A percentile compares a stretch with the other conserved stretches of the same genome.
These are phyloP conservation scores for Trematosphaeria pertusa DNA, from an alignment of 2,329 filamentous ascomycete genomes.

Conservation along the genomic window DNA sequence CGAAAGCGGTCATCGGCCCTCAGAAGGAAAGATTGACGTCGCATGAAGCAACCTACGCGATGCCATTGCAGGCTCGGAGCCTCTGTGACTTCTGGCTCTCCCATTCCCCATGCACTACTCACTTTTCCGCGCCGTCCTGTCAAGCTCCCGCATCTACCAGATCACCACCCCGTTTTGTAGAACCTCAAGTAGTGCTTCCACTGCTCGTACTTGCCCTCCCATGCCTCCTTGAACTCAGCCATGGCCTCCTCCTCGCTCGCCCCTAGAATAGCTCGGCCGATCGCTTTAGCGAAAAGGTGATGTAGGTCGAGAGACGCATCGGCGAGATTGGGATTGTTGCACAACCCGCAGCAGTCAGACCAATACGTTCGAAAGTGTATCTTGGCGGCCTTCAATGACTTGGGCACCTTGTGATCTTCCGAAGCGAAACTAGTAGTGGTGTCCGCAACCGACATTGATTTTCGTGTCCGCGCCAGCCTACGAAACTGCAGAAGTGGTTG, in stretches of 20 bases:
- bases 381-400: too few species aligned
- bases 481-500: slow-evolving; percentile 39
- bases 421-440: neutral
- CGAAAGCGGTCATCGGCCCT: too few species aligned
- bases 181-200: slow-evolving; percentile 18
- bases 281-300: slow-evolving; percentile 32
- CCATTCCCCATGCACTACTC: too few species aligned
- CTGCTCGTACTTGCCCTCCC: slow-evolving; percentile 22
- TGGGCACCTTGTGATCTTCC: slow-evolving; percentile 16
- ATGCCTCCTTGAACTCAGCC: slow-evolving; percentile 30
- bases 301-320: slow-evolving; percentile 32
- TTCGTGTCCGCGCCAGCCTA: slow-evolving; percentile 10
- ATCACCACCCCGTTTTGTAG: too few species aligned
- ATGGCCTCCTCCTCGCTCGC: slow-evolving; percentile 36
- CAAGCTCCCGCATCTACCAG: too few species aligned
- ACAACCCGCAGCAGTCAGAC: slow-evolving; percentile 11
- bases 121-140: too few species aligned
- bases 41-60: too few species aligned
- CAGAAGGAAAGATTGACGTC: too few species aligned
- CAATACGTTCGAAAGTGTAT: slow-evolving; percentile 22
- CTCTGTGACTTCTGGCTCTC: too few species aligned
- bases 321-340: slow-evolving; percentile 13
- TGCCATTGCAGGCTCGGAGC: too few species aligned
- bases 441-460: neutral
- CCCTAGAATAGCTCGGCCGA: slow-evolving; percentile 33